Conservation (phyloP, 495 filamentous ascomycete genomes). For the Aspergillus campestris region DNA sequence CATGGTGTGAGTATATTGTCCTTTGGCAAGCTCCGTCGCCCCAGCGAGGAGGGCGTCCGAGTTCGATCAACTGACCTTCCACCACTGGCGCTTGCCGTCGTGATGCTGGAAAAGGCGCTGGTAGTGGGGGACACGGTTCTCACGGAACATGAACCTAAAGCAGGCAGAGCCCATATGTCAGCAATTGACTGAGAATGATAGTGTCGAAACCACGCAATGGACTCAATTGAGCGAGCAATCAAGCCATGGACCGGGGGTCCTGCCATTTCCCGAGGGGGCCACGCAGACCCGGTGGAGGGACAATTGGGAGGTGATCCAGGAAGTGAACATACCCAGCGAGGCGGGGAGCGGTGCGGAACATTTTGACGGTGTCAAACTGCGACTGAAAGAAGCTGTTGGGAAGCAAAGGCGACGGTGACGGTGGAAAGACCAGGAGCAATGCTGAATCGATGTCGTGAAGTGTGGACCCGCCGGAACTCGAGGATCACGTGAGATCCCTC, state of each 20-base stretch:
- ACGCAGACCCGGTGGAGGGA: no score
- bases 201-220: background rate
- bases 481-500: conserved; percentile 26
- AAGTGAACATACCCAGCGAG: conserved; percentile 35
- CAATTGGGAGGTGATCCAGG: background rate
- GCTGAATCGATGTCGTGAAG: conserved; percentile 28
- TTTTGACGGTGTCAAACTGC: conserved; percentile 30
- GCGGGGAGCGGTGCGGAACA: conserved; percentile 41
- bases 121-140: conserved; percentile 78
- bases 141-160: conserved; percentile 62
- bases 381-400: conserved; percentile 19
- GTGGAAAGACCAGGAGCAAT: conserved; percentile 11
- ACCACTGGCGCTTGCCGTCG: conserved; percentile 76
- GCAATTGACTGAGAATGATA: conserved; percentile 15
- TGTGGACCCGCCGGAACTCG: conserved; percentile 20
- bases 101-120: conserved; percentile 77
- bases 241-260: conserved; percentile 6
- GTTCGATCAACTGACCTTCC: conserved; percentile 56
- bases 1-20: background rate
- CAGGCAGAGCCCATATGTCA: conserved; percentile 3
- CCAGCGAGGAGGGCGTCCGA: background rate
- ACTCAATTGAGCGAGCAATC: conserved; percentile 14
- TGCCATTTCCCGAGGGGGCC: no score
- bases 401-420: conserved; percentile 17
- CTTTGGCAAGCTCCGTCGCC: background rate